Evolutionary conservation across 805 yeast genomes (phyloP), one percentile per base, ranked within the genome.

Genomic region (Kazachstania africana): DNA sequence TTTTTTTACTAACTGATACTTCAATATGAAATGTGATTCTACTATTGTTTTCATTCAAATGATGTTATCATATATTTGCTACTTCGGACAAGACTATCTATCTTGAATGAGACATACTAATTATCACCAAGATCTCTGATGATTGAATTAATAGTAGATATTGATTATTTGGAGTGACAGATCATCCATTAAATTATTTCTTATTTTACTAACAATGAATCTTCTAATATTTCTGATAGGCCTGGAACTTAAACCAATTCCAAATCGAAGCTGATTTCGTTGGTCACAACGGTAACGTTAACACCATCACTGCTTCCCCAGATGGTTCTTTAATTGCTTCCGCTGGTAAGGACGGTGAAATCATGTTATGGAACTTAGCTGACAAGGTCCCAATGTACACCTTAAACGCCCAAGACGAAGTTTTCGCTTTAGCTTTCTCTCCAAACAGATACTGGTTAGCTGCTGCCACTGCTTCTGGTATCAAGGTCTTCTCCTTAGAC

Each of bases 391-490:
- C 87, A 60, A 73, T 87, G 60, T 88, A 85, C 94, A 78, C 95
- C 59, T 76, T 91, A 66, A 70, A 74, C 58, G 88, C 95, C 56
- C 84, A 91, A 66, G 91, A 88, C 62, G 97, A 88, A 75, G 85
- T 91, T 55, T 83, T 83, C 68, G 93, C 96, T 64, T 76, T 91
- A 63, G 94, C 96, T 57, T 91, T 91, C 94, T 88, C 97, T 66
- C 98, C 99, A 72, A 83, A 83, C 94, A 87, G 98, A 80, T 91
- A 83, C 93, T 91, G 98, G 98, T 81, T 91, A 67, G 88, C 94
- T 65, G 98, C 97, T 70, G 97, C 98, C 62, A 91, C 99, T 57
- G 71, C 95, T 49, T 70, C 95, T 51, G 91, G 95, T 61, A 84
- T 91, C 75, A 88, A 87, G 82, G 78, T 91, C 76, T 91, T 77